Evolutionary conservation across 2,329 filamentous ascomycete species (phyloP).

Genomic region (Macrophomina phaseolina): DNA sequence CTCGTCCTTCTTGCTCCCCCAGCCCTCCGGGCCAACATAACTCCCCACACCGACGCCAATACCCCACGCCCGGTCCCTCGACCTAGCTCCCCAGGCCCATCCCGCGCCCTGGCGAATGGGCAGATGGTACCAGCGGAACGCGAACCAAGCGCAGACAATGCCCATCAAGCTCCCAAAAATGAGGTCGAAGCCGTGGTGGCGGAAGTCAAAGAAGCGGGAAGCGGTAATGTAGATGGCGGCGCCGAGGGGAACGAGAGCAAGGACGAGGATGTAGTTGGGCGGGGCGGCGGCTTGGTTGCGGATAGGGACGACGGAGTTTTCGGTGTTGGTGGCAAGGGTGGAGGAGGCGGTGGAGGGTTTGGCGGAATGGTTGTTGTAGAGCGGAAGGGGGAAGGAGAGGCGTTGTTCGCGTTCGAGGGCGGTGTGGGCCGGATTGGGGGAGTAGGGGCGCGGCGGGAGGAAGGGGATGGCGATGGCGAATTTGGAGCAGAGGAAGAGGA

Average conservation of each 20-base stretch:
- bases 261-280: slow-evolving; percentile 75
- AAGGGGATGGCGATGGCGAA: slow-evolving; percentile 77
- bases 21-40: slow-evolving; percentile 56
- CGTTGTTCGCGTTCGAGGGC: slow-evolving; percentile 33
- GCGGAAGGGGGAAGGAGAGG: slow-evolving; percentile 34
- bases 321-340: slow-evolving; percentile 28
- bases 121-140: slow-evolving; percentile 85
- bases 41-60: slow-evolving; percentile 66
- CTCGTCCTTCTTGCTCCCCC: slow-evolving; percentile 34
- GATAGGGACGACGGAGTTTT: slow-evolving; percentile 39
- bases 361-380: slow-evolving; percentile 31
- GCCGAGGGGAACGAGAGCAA: slow-evolving; percentile 74
- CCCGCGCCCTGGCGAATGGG: slow-evolving; percentile 79
- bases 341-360: slow-evolving; percentile 32
- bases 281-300: slow-evolving; percentile 81
- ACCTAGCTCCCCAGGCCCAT: slow-evolving; percentile 87
- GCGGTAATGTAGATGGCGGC: slow-evolving; percentile 80
- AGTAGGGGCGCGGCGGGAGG: slow-evolving; percentile 58
- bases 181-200: slow-evolving; percentile 92
- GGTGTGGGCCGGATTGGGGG: slow-evolving; percentile 56
- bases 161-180: slow-evolving; percentile 84
- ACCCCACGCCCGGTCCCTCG: slow-evolving; percentile 75
- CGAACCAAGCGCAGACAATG: slow-evolving; percentile 70
- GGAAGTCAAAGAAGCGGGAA: slow-evolving; percentile 85
- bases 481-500: slow-evolving; percentile 85